Base-by-base conservation (phyloP, 495 filamentous ascomycete genomes). In the Aspergillus panamensis region DNA sequence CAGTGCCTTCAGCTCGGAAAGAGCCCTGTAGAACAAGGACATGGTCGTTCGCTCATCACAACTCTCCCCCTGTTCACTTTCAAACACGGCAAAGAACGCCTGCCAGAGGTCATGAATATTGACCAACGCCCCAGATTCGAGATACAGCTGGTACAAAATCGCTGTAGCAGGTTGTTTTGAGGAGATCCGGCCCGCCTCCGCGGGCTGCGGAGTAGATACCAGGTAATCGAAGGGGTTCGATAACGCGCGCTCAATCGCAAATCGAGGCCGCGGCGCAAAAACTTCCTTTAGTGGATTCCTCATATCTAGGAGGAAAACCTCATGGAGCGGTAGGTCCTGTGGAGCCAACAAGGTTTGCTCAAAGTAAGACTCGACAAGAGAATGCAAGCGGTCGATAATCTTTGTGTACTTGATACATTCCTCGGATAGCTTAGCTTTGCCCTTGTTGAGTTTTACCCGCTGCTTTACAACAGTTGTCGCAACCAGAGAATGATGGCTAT, bases 71-170 rank as follows among this genome's bases (percentile, higher is more conserved):
- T 82, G 76, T 6, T 87, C 87, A 8, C 82, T 83, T 32, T 86
- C 85, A 43, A 92, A 77, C 8, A 96, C 83, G 6, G 84, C 84
- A 58, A 84, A 81, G 68, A 96, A 97, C 1, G 94, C 91, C 20
- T 87, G 83, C 91, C 90, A 96, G 20, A 98, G 70, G 71, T 98
- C 94, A 43, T 85, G 85, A 6, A 89, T 84, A 67, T 98, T 98
- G 64, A 98, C 85, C 47, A 96, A 71, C 6, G 86, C 80, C 5
- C 93, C 93, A 0, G 92, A 89, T 73, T 97, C 93, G 16, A 92
- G 81, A 69, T 96, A 97, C 29, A 97, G 74, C 57, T 95, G 90
- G 73, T 96, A 98, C 57, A 97, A 63, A 16, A 96, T 87, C 2
- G 91, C 82, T 14, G 87, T 87, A 13, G 89, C 74, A 12, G 95